phyloP scores from a whole-genome alignment of 2,329 filamentous ascomycete genomes.

The Botrytis elliptica region DNA sequence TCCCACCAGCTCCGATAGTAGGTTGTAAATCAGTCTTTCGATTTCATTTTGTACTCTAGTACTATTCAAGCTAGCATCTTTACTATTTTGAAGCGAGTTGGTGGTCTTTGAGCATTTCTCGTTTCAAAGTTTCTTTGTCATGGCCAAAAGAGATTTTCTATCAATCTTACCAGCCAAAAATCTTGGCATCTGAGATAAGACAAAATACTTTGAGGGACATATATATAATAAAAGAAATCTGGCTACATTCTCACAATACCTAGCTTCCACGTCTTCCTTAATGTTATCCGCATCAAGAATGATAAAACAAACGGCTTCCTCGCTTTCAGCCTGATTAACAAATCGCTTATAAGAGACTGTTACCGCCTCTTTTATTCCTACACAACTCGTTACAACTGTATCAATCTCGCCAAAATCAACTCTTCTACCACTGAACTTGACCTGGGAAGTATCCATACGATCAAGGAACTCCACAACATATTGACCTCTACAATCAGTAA shows the following conservation, averaged over 20 bases:
- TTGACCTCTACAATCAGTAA: conserved; percentile 50
- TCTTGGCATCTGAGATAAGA: conserved; percentile 9
- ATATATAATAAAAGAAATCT: conserved; percentile 5
- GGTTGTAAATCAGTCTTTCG: not conserved
- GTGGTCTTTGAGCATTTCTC: not conserved
- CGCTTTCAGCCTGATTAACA: conserved; percentile 7
- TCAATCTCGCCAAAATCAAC: conserved; percentile 62
- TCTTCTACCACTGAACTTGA: conserved; percentile 64
- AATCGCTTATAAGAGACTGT: conserved; percentile 16
- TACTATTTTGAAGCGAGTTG: not conserved
- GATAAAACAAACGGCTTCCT: conserved; percentile 14
- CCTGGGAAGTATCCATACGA: conserved; percentile 57
- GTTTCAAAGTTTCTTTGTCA: not conserved
- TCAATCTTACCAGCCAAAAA: conserved; percentile 16
- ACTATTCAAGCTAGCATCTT: not conserved
- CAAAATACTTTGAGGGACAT: conserved; percentile 9
- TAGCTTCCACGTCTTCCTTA: not conserved
- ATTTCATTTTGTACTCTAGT: not conserved
- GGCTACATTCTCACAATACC: not conserved
- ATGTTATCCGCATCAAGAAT: not conserved
- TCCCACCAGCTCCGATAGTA: not conserved
- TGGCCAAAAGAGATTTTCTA: conserved; percentile 1
- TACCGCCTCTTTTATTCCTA: conserved; percentile 7
- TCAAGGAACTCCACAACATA: conserved; percentile 57
- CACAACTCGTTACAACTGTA: not conserved